Base-by-base conservation (phyloP, 2,329 filamentous ascomycete genomes). In the Alternaria gansuensis region DNA sequence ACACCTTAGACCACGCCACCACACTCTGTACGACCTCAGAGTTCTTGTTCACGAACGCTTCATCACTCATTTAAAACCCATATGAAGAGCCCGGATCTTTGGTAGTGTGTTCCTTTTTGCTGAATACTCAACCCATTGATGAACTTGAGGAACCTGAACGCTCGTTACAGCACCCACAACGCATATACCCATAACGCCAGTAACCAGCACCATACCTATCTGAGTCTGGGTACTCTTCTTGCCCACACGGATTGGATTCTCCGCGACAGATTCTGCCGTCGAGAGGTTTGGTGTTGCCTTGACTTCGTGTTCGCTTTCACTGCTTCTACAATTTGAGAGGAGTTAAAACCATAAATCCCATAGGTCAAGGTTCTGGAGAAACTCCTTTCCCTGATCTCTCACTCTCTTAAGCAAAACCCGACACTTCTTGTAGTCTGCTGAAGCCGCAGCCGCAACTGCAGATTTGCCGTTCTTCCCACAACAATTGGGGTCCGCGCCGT, bases 241-340 rank as follows among this genome's bases (percentile, higher is more conserved):
- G 21, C 2, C 43, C 26, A 23, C 17, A 3, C 11, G 13, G 23
- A 46, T 11, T 13, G 4, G 5, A 3, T 17, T 24, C 26, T 9
- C n/a, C 24, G n/a, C n/a, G 17, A 43, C 13, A 28, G 5, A 10
- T 28, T 26, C 14, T 28, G 6, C 14, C 4, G 4, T 5, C 10
- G 0, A 0, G 24, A 43, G 9, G 24, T 0, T 14, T 24, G 5
- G 26, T 3, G 8, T 11, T n/a, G 9, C 3, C 7, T 28, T 10
- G 2, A 28, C 13, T 8, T 43, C 24, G n/a, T 43, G 40, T 8
- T 26, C 23, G 2, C 10, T 26, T 4, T 43, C 14, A 14, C 14
- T 43, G 40, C 14, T 43, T 3, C 1, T 2, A 1, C 24, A 43
- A 14, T 5, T 26, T 9, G 24, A 43, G 40, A 17, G 14, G 13